These are phyloP conservation scores for Apiotrichum sp. DNA, from an alignment of 1,284 basidiomycete genomes.

Conservation along the genomic window DNA sequence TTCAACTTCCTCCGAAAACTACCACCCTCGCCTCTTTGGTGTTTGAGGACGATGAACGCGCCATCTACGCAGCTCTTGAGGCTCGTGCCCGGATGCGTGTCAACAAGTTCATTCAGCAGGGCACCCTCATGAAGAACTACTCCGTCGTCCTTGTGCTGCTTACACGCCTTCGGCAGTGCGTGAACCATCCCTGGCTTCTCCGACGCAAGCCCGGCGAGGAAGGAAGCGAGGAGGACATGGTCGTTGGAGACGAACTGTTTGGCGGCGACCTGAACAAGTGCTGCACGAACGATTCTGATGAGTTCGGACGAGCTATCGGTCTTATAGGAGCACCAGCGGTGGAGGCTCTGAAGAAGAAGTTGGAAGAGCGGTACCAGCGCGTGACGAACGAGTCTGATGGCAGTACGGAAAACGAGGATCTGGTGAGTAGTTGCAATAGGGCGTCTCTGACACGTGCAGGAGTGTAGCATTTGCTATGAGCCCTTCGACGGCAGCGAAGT, in stretches of 20 bases:
- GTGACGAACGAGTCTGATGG: constrained; percentile 5
- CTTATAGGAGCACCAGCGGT: constrained; percentile 26
- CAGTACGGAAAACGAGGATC: constrained; percentile 5
- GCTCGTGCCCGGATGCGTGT: constrained; percentile 36
- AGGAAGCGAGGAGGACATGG: constrained; percentile 22
- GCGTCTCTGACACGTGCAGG: constrained; percentile 5
- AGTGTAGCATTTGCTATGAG: constrained; percentile 41
- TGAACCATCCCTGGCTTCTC: constrained; percentile 39
- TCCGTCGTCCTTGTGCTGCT: constrained; percentile 36
- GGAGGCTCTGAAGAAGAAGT: constrained; percentile 20
- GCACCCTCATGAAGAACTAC: constrained; percentile 46
- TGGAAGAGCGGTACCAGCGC: constrained; percentile 26
- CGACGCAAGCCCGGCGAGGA: constrained; percentile 29
- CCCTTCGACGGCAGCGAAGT: constrained; percentile 28
- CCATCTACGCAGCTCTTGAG: constrained; percentile 43
- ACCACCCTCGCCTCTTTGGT: constrained; percentile 31
- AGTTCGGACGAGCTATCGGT: constrained; percentile 26
- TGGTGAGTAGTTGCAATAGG: constrained; percentile 6
- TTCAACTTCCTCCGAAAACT: constrained; percentile 37
- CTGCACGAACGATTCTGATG: constrained; percentile 22
- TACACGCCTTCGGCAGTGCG: constrained; percentile 35
- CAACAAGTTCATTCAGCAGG: constrained; percentile 40
- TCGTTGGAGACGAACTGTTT: constrained; percentile 34
- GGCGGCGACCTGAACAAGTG: constrained; percentile 14
- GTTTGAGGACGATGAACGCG: constrained; percentile 42